phyloP scores from a whole-genome alignment of 1,284 basidiomycete species.

The Pyrrhoderma noxium region DNA sequence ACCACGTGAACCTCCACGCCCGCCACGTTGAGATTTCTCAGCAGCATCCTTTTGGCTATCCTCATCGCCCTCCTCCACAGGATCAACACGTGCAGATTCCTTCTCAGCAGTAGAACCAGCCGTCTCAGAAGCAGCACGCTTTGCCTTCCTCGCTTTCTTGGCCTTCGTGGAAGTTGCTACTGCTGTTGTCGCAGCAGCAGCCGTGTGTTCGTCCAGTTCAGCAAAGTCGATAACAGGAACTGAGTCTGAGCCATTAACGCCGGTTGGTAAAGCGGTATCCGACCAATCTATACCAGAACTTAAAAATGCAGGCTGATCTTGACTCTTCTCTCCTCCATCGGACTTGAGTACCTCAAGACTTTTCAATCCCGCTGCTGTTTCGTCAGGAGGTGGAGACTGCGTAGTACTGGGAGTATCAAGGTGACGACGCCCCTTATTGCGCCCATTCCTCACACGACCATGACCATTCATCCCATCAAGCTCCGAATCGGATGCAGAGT shows the following conservation, averaged over 20 bases:
- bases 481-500: constrained; percentile 60
- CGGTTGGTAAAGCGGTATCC: constrained; percentile 75
- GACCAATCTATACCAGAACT: constrained; percentile 57
- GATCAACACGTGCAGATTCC: not conserved
- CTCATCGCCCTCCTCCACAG: constrained; percentile 4
- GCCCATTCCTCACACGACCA: constrained; percentile 35
- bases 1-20: constrained; percentile 1
- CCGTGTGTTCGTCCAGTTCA: constrained; percentile 45
- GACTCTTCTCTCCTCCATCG: not conserved
- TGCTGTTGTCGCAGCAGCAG: constrained; percentile 19
- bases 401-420: constrained; percentile 57
- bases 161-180: not conserved
- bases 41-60: constrained; percentile 3
- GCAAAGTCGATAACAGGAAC: constrained; percentile 76
- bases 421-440: constrained; percentile 33
- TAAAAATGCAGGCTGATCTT: constrained; percentile 42
- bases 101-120: constrained; percentile 30
- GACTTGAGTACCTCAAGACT: constrained; percentile 7
- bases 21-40: constrained; percentile 2
- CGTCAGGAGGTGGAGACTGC: constrained; percentile 44
- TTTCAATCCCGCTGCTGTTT: constrained; percentile 14
- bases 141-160: not conserved
- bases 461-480: constrained; percentile 53
- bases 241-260: constrained; percentile 44
- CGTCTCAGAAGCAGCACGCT: constrained; percentile 17